These are phyloP conservation scores for Spizellomyces sp. DNA, from an alignment of 192 early-diverging fungal species.

Conservation along the genomic window DNA sequence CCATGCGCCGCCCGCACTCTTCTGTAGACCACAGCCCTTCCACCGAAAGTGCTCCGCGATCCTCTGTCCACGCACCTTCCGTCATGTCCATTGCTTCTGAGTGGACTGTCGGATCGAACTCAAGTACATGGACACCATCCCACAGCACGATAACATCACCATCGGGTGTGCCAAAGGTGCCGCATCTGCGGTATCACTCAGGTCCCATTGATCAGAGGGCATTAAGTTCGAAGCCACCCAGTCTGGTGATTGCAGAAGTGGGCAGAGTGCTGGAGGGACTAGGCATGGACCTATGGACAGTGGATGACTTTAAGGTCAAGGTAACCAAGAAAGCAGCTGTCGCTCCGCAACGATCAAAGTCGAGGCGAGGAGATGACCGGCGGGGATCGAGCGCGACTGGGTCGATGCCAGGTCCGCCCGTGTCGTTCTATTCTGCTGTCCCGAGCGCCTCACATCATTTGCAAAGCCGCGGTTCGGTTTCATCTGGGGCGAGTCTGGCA, in stretches of 20 bases:
- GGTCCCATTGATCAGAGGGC: conserved; percentile 55
- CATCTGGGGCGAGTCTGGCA: not conserved
- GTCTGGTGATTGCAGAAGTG: conserved; percentile 35
- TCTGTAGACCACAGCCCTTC: not conserved
- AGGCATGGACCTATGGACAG: conserved; percentile 43
- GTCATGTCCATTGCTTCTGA: conserved; percentile 25
- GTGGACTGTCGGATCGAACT: not conserved
- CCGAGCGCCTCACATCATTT: not conserved
- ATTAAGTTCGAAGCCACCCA: conserved; percentile 32
- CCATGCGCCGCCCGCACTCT: conserved; percentile 13
- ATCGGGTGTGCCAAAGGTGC: not conserved
- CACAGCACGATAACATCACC: not conserved
- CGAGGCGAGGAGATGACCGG: conserved; percentile 21
- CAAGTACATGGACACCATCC: not conserved
- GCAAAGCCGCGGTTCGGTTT: conserved; percentile 1
- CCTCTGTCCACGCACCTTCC: conserved; percentile 25
- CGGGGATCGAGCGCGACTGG: conserved; percentile 83
- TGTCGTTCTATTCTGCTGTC: conserved; percentile 3
- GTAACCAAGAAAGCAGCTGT: conserved; percentile 27
- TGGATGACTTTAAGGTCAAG: conserved; percentile 44
- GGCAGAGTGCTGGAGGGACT: conserved; percentile 25
- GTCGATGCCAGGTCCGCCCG: conserved; percentile 47
- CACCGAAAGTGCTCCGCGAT: conserved; percentile 7
- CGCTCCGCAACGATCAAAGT: conserved; percentile 80
- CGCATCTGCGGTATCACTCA: conserved; percentile 38